phyloP scores from a whole-genome alignment of 805 yeast genomes.

The Candida yuanshanica region DNA sequence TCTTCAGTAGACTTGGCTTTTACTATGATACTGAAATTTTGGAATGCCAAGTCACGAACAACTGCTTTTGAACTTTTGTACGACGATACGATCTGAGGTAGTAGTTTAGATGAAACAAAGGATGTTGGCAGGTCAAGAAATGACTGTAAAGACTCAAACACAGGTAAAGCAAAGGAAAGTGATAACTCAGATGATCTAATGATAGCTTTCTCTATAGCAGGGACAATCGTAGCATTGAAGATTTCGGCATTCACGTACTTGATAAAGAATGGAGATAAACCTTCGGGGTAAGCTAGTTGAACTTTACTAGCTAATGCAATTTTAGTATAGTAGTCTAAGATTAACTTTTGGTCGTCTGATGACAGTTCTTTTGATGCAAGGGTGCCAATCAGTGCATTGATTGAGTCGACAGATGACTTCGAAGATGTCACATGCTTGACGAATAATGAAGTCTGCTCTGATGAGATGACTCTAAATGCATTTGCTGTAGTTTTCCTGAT shows the following conservation, averaged over 20 bases:
- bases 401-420: constrained; percentile 29
- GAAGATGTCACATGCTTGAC: constrained; percentile 13
- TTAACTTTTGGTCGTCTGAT: constrained; percentile 18
- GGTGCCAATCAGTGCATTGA: constrained; percentile 31
- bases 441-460: constrained; percentile 12
- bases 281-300: constrained; percentile 33
- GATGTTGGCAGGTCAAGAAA: constrained; percentile 37
- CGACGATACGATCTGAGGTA: constrained; percentile 45
- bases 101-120: constrained; percentile 40
- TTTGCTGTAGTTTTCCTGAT: constrained; percentile 26
- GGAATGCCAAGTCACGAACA: constrained; percentile 37
- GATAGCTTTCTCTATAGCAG: constrained; percentile 66
- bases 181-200: constrained; percentile 75
- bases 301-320: constrained; percentile 41
- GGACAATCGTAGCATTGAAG: constrained; percentile 39
- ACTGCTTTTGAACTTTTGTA: constrained; percentile 66
- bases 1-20: constrained; percentile 28
- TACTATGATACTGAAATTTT: constrained; percentile 26
- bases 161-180: constrained; percentile 48
- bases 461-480: constrained; percentile 20
- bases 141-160: constrained; percentile 32
- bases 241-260: constrained; percentile 36
- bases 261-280: constrained; percentile 39
- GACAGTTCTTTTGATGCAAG: constrained; percentile 25
- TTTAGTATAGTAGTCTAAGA: constrained; percentile 28